Evolutionary conservation across 257 asterid species (phyloP), one percentile per base, ranked within the genome.

Genomic region (Solanum phureja): DNA sequence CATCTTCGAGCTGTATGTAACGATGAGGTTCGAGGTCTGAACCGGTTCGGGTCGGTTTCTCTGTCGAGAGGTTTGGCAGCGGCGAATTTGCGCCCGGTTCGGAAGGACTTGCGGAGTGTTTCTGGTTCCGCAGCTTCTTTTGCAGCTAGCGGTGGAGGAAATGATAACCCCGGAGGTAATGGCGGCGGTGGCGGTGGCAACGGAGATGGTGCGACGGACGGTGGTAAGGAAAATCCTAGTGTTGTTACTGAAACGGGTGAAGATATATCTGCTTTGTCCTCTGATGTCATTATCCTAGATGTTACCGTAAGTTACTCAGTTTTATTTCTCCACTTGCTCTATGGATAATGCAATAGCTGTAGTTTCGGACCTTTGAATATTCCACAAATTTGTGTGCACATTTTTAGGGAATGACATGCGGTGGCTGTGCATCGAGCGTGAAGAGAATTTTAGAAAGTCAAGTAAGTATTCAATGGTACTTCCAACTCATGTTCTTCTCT

Each of bases 221-320:
- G 93, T 31, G 97, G 97, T 10, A 94, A 92, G 29, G 89, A 46
- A 44, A 93, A 92, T 89, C 94, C 95, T 8, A 88, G 92, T 27
- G 94, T 90, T 2, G 95, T 91, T 82, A 92, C 92, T 46, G 83
- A 92, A 12, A 95, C 91, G 29, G 92, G 91, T 16, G 94, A 94
- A 75, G 98, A 93, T 75, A 92, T 89, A 75, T 85, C 94, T 58
- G 93, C 93, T 84, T 88, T 93, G 83, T 89, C 92, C 88, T 92
- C 99, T 77, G 99, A 94, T 84, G 99, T 95, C 88, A 95, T 97
- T 64, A 92, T 96, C 86, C 98, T 97, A 72, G 98, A 97, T 86
- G 99, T 97, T 89, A 92, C 93, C 83, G 99, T 97, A 92, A 93
- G 97, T 33, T 46, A 23, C 42, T 33, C 75, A 33, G 11, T 79